Base-by-base conservation (phyloP, 1,139 yeast species). In the Candida tunisiensis region DNA sequence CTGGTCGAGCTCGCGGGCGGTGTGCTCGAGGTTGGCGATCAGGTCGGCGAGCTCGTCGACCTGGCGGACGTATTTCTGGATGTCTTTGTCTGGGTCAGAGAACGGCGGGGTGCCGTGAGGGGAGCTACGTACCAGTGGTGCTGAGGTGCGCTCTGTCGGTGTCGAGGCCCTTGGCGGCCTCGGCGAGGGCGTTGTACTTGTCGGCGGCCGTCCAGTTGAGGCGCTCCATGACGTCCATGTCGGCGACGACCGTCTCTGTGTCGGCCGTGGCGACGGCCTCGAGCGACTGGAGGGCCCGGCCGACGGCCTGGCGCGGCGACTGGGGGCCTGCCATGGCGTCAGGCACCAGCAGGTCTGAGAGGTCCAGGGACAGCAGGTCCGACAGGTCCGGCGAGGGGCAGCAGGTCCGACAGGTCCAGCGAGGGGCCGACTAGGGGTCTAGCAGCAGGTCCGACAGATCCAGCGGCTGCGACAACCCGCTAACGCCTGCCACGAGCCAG, bases 1-100 rank as follows among this genome's bases (percentile, higher is more conserved):
- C 29, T 54, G 57, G 33, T 72, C 78, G 28, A 77, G 45, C 37
- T 77, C 83, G 5, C 47, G 42, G 1, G 65, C 59, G 4, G 74
- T 40, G 0, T 40, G 41, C 27, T 64, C 69, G 29, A 75, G 43
- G 22, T 55, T 51, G 8, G 47, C 53, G 2, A 69, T 61, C 27
- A 62, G 60, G 2, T 40, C 27, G 29, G 69, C 82, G 9, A 31
- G 27, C 5, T 13, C 21, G 18, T 34, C 33, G 8, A 38, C 31
- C 15, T 21, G 29, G 16, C 15, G 11, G 8, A 8, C 12, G n/a
- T 7, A 24, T 8, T 8, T 7, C 26, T 10, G 14, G 8, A 20
- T 20, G 7, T 20, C 22, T 4, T n/a, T 8, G 8, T 20, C 22
- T 20, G 22, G 14, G 6, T 8, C 14, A 10, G n/a, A 20, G 22